Base-by-base conservation (phyloP, 108 stramenopile genomes). In the Parietichytrium sp. region DNA sequence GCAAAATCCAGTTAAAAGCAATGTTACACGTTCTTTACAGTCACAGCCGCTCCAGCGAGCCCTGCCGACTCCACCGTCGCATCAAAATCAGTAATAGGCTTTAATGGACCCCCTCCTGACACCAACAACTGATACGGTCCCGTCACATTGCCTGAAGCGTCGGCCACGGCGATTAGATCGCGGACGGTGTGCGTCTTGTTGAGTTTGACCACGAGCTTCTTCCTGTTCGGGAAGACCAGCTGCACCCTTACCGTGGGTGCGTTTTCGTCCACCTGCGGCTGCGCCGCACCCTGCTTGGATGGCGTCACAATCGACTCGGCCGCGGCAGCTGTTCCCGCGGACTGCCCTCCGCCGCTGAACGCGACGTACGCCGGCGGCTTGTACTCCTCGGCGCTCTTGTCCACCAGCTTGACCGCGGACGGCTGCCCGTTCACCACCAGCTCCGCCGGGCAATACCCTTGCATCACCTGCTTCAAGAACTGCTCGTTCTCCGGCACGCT, bases 261-360 rank as follows among this genome's bases (percentile, higher is more conserved):
- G 6, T 15, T 18, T 18, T 80, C 79, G 52, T 80, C 79, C 26
- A 80, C 51, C 8, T 18, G 30, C 23, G 45, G 38, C 3, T 16
- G 7, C n/a, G 51, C 79, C 20, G 18, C 3, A 3, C 30, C 7
- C 6, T 50, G 52, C 29, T 52, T 52, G 18, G 51, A 52, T 4
- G 15, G 18, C 49, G 29, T 36, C 26, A 51, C 45, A 15, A 50
- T 18, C 1, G 48, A 49, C 47, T 10, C 47, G 18, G 4, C 6
- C 4, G 47, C 47, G 16, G 48, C 20, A 3, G 48, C 78, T 16
- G 48, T 48, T 27, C 47, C 78, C 10, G 78, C 51, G 3, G 79
- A 27, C 79, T 80, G 79, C 3, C 79, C 79, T 12, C 79, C 79
- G 27, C 79, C 79, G 33, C 51, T 52, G 31, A 80, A 80, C 30